Percentiles rank a stretch among this genome's conserved stretches.
Conservation (phyloP, 2,329 filamentous ascomycete species). For the Trichoderma simmonsii region DNA sequence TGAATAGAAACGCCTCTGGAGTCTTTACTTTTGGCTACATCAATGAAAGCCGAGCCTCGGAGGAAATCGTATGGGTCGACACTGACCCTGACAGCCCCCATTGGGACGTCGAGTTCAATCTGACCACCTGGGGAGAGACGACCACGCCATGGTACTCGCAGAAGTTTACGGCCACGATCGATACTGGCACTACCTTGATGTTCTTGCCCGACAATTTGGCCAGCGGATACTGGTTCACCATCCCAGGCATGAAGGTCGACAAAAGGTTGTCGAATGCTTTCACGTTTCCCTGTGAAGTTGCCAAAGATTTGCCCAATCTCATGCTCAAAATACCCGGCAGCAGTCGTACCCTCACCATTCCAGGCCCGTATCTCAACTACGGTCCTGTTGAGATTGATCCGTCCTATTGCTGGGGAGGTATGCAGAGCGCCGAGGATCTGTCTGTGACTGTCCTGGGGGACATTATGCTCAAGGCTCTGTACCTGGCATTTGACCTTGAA, state of each 20-base stretch:
- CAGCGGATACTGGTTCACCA: conserved; percentile 59
- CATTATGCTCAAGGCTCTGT: conserved; percentile 74
- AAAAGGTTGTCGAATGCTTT: conserved; percentile 45
- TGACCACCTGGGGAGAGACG: conserved; percentile 41
- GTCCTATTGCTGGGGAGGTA: conserved; percentile 68
- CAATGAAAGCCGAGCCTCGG: conserved; percentile 38
- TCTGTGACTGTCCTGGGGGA: conserved; percentile 70
- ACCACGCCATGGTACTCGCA: conserved; percentile 51
- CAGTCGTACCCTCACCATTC: conserved; percentile 49
- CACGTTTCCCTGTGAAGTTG: conserved; percentile 54
- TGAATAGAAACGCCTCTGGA: conserved; percentile 46
- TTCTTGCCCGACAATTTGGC: conserved; percentile 57
- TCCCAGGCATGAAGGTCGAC: conserved; percentile 51
- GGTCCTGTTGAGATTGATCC: conserved; percentile 46
- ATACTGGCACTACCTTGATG: conserved; percentile 68
- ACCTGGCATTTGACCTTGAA: conserved; percentile 65
- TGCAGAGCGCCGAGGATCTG: conserved; percentile 55
- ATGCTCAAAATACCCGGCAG: conserved; percentile 51
- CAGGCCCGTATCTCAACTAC: conserved; percentile 55
- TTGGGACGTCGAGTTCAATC: conserved; percentile 48
- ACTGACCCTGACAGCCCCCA: conserved; percentile 32
- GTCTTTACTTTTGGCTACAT: conserved; percentile 52
- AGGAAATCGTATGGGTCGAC: conserved; percentile 43
- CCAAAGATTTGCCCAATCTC: conserved; percentile 55
- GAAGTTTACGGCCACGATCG: conserved; percentile 54